Evolutionary conservation across 305 asterid species (phyloP).

Genomic region (Fraxinus albicans): DNA sequence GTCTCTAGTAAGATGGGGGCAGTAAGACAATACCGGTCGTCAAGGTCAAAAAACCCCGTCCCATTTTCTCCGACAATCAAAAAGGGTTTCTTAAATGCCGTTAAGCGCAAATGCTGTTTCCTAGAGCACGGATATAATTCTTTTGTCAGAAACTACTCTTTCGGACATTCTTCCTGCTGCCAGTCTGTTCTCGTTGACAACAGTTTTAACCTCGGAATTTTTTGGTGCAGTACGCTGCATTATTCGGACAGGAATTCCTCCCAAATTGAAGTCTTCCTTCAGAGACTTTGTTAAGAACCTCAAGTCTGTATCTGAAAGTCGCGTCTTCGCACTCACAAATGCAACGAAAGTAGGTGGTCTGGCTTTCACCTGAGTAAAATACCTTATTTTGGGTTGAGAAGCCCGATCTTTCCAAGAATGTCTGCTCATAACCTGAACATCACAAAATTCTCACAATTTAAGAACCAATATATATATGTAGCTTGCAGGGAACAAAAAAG

Average conservation of each 20-base stretch:
- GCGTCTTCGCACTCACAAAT: constrained; percentile 68
- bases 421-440: constrained; percentile 81
- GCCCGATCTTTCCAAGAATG: constrained; percentile 95
- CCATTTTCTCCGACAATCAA: too few relatives aligned
- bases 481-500: background rate
- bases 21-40: background rate
- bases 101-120: constrained; percentile 12
- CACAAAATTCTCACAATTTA: background rate
- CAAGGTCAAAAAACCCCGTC: too few relatives aligned
- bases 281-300: constrained; percentile 82
- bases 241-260: constrained; percentile 87
- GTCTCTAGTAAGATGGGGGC: background rate
- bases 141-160: constrained; percentile 59
- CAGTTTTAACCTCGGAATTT: constrained; percentile 29
- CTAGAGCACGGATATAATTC: constrained; percentile 36
- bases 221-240: constrained; percentile 59
- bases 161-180: constrained; percentile 29
- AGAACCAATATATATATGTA: background rate
- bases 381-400: constrained; percentile 88
- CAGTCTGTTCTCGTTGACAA: constrained; percentile 39
- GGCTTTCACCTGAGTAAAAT: constrained; percentile 95
- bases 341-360: constrained; percentile 94
- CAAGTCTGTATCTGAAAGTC: constrained; percentile 67
- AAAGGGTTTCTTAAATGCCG: background rate
- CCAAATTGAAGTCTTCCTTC: constrained; percentile 90